Percentiles rank a stretch among this genome's conserved stretches.
These are phyloP conservation scores for Clitopilus hobsonii DNA, from an alignment of 768 basidiomycete genomes.

Conservation along the genomic window DNA sequence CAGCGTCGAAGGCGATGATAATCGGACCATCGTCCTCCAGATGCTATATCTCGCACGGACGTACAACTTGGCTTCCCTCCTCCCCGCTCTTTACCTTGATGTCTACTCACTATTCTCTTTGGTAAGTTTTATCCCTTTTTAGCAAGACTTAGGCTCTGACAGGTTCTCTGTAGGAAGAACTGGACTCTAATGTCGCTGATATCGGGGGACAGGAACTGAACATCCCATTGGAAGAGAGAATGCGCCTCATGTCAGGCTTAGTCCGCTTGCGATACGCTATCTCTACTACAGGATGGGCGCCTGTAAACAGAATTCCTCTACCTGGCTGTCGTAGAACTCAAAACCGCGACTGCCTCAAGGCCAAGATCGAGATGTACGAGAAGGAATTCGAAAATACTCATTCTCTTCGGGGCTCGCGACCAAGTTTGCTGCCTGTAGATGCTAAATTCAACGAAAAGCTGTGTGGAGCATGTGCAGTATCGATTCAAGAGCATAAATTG, in stretches of 20 bases:
- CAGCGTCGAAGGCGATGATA: not conserved
- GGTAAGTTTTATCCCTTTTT: too few relatives aligned
- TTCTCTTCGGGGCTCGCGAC: not conserved
- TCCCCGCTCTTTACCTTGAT: not conserved
- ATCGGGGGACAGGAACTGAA: not conserved
- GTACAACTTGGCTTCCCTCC: too few relatives aligned
- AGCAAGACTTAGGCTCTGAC: too few relatives aligned
- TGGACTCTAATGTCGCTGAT: not conserved
- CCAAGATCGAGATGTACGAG: not conserved
- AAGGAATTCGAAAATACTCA: not conserved
- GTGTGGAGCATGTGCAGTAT: not conserved
- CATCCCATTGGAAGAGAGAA: not conserved
- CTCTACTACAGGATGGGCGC: not conserved
- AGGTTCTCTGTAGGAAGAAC: not conserved
- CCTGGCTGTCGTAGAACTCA: not conserved
- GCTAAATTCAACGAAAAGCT: not conserved
- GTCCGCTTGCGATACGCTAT: not conserved
- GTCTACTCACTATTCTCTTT: not conserved
- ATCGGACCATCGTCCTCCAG: not conserved
- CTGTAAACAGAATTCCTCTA: not conserved
- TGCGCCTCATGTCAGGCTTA: not conserved
- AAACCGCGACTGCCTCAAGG: not conserved
- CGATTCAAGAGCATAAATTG: not conserved
- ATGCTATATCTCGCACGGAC: not conserved
- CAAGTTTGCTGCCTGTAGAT: not conserved